phyloP scores from a whole-genome alignment of 805 yeast species.

The Metschnikowia orientalis region DNA sequence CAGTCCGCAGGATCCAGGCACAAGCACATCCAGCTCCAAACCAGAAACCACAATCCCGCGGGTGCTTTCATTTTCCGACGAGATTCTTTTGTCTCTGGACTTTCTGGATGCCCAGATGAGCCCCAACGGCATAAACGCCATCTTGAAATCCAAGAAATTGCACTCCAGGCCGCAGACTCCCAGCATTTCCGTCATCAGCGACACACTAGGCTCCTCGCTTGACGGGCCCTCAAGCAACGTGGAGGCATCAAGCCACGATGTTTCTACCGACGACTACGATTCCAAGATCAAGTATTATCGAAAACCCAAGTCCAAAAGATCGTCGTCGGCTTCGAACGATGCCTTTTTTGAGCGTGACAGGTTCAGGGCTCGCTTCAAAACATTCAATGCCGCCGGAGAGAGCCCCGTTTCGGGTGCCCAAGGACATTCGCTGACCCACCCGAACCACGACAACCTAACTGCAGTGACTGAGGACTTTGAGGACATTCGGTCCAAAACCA shows the following conservation, averaged over 20 bases:
- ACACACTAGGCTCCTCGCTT: too few species aligned
- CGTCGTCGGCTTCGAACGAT: conserved; percentile 39
- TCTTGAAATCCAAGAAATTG: too few species aligned
- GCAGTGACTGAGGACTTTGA: conserved; percentile 32
- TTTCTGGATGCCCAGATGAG: too few species aligned
- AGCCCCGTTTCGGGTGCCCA: conserved; percentile 2
- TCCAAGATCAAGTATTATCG: too few species aligned
- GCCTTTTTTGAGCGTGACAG: conserved; percentile 37
- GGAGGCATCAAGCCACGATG: too few species aligned
- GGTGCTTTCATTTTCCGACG: conserved; percentile 1
- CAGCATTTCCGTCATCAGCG: too few species aligned
- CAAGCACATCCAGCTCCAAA: neutral
- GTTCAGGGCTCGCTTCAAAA: conserved; percentile 35
- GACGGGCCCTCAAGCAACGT: too few species aligned
- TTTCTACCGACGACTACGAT: too few species aligned
- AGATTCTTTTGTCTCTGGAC: too few species aligned
- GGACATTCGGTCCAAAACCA: conserved; percentile 34
- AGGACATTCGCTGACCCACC: neutral
- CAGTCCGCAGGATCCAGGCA: neutral
- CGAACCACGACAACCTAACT: conserved; percentile 4
- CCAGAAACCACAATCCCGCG: too few species aligned
- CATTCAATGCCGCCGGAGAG: conserved; percentile 23
- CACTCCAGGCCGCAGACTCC: too few species aligned
- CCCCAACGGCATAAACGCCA: too few species aligned
- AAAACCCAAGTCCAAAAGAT: conserved; percentile 27